Evolutionary conservation across 148 eudicot genomes (phyloP), one percentile per base, ranked within the genome.

Genomic region (Spergularia bocconei): DNA sequence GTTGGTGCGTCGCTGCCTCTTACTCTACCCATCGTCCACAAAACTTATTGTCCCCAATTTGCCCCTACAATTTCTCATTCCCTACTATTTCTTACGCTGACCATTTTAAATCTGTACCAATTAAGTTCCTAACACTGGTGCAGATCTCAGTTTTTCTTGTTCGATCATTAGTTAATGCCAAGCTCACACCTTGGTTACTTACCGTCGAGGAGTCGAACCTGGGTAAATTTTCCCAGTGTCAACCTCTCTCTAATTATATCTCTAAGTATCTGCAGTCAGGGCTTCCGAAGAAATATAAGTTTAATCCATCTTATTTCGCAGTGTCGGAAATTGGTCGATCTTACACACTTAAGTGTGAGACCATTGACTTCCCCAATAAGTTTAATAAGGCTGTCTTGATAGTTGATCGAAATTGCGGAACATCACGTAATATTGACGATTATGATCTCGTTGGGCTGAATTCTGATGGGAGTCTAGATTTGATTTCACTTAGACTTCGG

Each of bases 311-410:
- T 5, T 5, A 41, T 41, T 41, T 41, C 47, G 47, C 47, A 6
- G 70, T 67, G 52, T 13, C 13, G 11, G 29, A 67, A 44, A 13
- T 67, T 20, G 14, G 51, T 67, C 25, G 54, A 67, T 67, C 47
- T n/a, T 67, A 67, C 19, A 2, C 33, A 20, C 20, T 44, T 41
- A 7, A 13, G 10, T 2, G 7, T 41, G 6, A 6, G 7, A 41
- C 0, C 47, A 41, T 8, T 41, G 1, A 8, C 0, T 19, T 41
- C 7, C n/a, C 9, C 2, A n/a, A 20, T 21, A 17, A 11, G 10
- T 13, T 58, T 57, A 51, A 52, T 52, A 74, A 74, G 70, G 29
- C 52, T 9, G 70, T 64, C 11, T 38, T 74, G 51, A 62, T 74
- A 29, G 70, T 48, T 54, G 15, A 74, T 74, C 69, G 60, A 11